phyloP scores from a whole-genome alignment of 495 filamentous ascomycete species.

The Penicillium verhagenii region DNA sequence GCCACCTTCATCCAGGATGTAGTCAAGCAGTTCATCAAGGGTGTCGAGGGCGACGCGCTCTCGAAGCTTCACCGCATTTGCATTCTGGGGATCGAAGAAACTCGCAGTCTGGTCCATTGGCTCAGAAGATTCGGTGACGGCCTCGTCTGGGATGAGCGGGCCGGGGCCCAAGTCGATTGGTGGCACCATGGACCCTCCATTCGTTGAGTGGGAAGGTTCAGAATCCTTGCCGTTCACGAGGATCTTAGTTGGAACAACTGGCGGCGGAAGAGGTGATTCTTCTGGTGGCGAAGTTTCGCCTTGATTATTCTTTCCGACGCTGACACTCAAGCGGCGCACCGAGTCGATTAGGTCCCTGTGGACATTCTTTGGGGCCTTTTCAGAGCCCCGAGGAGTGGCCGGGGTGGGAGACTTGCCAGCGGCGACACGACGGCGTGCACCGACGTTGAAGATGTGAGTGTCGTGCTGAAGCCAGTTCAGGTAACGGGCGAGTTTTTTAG shows the following conservation, averaged over 20 bases:
- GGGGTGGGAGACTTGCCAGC: conserved; percentile 56
- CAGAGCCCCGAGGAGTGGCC: conserved; percentile 20
- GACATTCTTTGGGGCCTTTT: conserved; percentile 28
- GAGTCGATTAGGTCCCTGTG: conserved; percentile 46
- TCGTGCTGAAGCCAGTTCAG: conserved; percentile 97
- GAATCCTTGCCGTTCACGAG: conserved; percentile 49
- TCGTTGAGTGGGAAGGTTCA: conserved; percentile 22
- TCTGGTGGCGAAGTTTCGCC: conserved; percentile 25
- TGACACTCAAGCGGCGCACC: conserved; percentile 44
- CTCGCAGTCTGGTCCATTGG: conserved; percentile 82
- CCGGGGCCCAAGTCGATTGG: conserved; percentile 23
- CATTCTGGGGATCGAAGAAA: conserved; percentile 93
- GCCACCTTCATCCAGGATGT: conserved; percentile 75
- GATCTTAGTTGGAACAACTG: conserved; percentile 46
- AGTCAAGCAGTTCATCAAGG: conserved; percentile 86
- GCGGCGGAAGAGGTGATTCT: conserved; percentile 34
- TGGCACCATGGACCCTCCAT: conserved; percentile 33
- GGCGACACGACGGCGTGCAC: conserved; percentile 79
- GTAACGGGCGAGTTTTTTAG: conserved; percentile 94
- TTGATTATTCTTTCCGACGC: conserved; percentile 32
- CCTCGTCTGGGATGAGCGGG: conserved; percentile 18
- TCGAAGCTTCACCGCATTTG: conserved; percentile 73
- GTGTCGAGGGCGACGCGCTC: conserved; percentile 92
- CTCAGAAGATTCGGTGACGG: conserved; percentile 40
- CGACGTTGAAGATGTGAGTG: conserved; percentile 94